A percentile compares a stretch with the other conserved stretches of the same genome.
Conservation (phyloP, 495 filamentous ascomycete genomes). For the Entonaema liquescens region DNA sequence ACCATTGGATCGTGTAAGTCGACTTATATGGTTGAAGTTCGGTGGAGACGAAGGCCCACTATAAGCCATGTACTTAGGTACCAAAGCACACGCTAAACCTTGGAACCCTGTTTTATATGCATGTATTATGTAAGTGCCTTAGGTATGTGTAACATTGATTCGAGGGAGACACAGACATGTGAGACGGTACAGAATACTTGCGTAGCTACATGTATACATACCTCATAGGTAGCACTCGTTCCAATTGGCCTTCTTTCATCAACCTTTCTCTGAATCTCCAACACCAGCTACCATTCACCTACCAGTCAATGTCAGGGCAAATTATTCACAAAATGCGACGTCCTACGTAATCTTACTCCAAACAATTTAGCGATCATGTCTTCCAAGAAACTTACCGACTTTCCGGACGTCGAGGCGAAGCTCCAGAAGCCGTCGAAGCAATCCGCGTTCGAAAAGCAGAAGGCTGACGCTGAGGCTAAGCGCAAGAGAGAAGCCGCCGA, state of each 20-base stretch:
- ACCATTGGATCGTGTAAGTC: background rate
- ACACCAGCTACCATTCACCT: background rate
- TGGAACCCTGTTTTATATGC: background rate
- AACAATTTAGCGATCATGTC: constrained; percentile 47
- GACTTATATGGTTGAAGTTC: background rate
- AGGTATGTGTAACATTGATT: too few species aligned
- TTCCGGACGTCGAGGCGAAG: constrained; percentile 85
- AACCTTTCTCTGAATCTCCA: background rate
- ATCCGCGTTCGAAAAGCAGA: constrained; percentile 90
- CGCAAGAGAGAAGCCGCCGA: constrained; percentile 85
- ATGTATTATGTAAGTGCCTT: background rate
- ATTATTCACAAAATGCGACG: constrained; percentile 26
- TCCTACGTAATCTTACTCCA: constrained; percentile 2
- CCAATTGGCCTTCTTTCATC: background rate
- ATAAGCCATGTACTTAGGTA: background rate
- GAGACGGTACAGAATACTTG: background rate
- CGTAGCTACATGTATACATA: background rate
- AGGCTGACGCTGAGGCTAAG: constrained; percentile 93
- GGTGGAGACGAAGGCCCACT: background rate
- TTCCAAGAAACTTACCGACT: constrained; percentile 60
- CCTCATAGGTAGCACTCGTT: background rate
- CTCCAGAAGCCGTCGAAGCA: constrained; percentile 85
- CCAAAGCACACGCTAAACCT: background rate
- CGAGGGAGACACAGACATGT: background rate
- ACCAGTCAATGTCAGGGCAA: background rate